These are phyloP conservation scores for Cryptosporidium felis DNA, from an alignment of 169 alveolate species.

Conservation along the genomic window DNA sequence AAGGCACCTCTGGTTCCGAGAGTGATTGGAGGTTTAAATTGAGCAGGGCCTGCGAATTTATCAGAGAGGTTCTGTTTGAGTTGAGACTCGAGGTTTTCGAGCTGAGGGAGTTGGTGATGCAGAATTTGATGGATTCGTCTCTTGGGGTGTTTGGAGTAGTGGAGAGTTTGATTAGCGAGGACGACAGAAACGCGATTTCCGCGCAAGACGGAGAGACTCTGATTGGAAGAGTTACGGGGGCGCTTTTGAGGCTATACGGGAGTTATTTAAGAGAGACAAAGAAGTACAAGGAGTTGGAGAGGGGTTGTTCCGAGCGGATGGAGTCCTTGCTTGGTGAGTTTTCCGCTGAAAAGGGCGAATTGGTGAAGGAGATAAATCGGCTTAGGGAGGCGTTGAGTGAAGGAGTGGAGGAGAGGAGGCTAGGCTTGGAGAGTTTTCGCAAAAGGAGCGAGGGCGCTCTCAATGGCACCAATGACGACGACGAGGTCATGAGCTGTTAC, in stretches of 20 bases:
- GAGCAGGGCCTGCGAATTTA: background rate
- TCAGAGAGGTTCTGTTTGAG: background rate
- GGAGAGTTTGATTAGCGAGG: background rate
- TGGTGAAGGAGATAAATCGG: constrained; percentile 5
- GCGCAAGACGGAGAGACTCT: background rate
- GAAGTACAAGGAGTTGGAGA: constrained; percentile 22
- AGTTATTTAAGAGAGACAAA: background rate
- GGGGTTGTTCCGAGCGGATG: background rate
- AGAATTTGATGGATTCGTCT: constrained; percentile 1
- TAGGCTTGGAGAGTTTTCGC: background rate
- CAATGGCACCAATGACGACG: background rate
- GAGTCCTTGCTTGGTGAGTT: background rate
- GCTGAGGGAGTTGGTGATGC: constrained; percentile 2
- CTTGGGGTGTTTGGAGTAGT: too few relatives aligned
- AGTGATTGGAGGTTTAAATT: background rate
- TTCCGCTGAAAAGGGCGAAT: constrained; percentile 6
- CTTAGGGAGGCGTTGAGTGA: background rate
- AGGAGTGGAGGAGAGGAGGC: constrained; percentile 3
- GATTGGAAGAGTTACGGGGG: background rate
- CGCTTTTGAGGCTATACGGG: background rate
- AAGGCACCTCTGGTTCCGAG: background rate
- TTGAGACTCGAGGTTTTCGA: constrained; percentile 1
- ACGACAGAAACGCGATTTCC: background rate
- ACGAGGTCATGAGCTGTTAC: constrained; percentile 48
- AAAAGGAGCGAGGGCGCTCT: too few relatives aligned